These are phyloP conservation scores for Phytophthora sp. DNA, from an alignment of 352 stramenopile species.

Conservation along the genomic window DNA sequence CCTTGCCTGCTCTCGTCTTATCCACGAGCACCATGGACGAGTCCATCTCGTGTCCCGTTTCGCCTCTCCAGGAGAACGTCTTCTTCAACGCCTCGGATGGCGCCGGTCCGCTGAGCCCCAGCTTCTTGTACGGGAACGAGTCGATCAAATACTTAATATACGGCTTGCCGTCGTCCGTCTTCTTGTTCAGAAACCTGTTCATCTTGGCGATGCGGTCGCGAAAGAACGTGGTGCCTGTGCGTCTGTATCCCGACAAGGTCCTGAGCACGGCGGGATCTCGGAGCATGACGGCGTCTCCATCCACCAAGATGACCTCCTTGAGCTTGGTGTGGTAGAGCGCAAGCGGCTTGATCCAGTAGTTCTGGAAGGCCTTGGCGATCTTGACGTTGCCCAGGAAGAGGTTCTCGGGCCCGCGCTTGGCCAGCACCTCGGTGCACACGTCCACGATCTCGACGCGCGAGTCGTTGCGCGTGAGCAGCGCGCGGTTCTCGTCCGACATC, in stretches of 20 bases:
- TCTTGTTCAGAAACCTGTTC: constrained; percentile 37
- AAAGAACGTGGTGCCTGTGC: constrained; percentile 68
- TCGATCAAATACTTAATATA: constrained; percentile 47
- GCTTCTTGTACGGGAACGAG: constrained; percentile 52
- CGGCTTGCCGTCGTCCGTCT: constrained; percentile 34
- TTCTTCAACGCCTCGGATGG: constrained; percentile 48
- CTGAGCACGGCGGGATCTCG: constrained; percentile 45
- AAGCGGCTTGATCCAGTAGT: constrained; percentile 70
- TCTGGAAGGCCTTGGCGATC: constrained; percentile 45
- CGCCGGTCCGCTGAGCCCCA: constrained; percentile 28
- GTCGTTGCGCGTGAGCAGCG: constrained; percentile 52
- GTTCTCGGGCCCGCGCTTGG: constrained; percentile 28
- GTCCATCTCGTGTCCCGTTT: constrained; percentile 59
- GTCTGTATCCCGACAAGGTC: constrained; percentile 39
- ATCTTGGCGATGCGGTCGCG: constrained; percentile 61
- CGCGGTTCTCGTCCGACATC: constrained; percentile 36
- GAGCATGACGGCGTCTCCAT: constrained; percentile 61
- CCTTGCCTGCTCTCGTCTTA: constrained; percentile 42
- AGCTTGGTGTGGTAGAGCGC: constrained; percentile 59
- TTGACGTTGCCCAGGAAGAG: constrained; percentile 30
- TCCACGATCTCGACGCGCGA: constrained; percentile 65
- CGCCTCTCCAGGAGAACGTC: constrained; percentile 44
- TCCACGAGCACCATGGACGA: constrained; percentile 64
- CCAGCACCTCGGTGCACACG: constrained; percentile 52
- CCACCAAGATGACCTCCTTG: constrained; percentile 54